Base-by-base conservation (phyloP, 2,329 filamentous ascomycete genomes). In the Apiospora sp. region DNA sequence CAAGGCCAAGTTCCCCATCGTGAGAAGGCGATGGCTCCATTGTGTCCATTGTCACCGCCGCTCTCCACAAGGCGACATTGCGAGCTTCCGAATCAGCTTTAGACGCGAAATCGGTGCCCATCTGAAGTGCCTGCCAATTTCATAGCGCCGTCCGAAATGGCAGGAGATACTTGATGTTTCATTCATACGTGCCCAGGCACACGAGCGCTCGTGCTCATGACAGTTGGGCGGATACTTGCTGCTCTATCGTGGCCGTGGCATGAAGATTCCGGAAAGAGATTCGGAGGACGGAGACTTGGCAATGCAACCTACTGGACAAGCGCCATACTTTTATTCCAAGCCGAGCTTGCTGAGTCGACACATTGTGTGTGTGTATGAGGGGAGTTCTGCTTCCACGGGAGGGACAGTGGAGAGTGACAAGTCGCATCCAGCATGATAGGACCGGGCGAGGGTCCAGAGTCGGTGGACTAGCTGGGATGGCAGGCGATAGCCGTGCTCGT, bases 61-160 rank as follows among this genome's bases (percentile, higher is more conserved):
- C 19, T 27, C 71, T 69, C 73, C 69, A 75, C 71, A 72, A 51
- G 67, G 71, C 68, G 72, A 74, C 69, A 64, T 68, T 73, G 72
- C 64, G 72, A 76, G 71, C 75, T 77, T 75, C 75, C 77, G 41
- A 49, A 76, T 75, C 48, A 69, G 73, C 73, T 13, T 72, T 73
- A 75, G 74, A 49, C 71, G 51, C 34, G 37, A 70, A 24, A 24
- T 37, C n/a, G 58, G 41, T 14, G 58, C 8, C 30, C n/a, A 13
- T 34, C 1, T 24, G 34, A 64, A 41, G 34, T 64, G 30, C 34
- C 58, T 64, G 58, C 58, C 58, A 64, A 64, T 64, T 64, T 12
- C 58, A 64, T 64, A 41, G 58, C 30, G 58, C n/a, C 58, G 58
- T 64, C 58, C 58, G 58, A 41, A 64, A 41, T 64, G 58, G 58